Evolutionary conservation across 495 filamentous ascomycete species (phyloP), one percentile per base, ranked within the genome.

Genomic region (Penicillium ucsense): DNA sequence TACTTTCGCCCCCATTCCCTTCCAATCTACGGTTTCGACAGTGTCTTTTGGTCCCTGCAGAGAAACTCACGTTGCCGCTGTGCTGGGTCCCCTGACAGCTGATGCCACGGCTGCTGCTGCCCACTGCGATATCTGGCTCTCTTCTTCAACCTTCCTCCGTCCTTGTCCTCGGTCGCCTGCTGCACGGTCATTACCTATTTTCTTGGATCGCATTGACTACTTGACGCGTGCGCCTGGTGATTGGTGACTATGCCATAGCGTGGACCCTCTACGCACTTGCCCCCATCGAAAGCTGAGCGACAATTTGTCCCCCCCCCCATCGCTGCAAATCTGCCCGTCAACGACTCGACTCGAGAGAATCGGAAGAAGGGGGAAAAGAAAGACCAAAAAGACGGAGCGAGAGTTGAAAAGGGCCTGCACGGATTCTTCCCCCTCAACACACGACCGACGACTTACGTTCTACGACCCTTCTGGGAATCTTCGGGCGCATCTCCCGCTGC

Each of bases 161-260:
- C 20, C 20, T 20, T 20, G 1, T 20, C 20, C 20, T 20, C 39
- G 4, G 10, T 35, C 32, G 11, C 28, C 37, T 49, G 31, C 47
- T 38, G 31, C 45, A 34, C 46, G 32, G 12, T 47, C 40, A 20
- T 47, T 47, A 41, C 35, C 39, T 27, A 20, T 20, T 20, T 20
- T 20, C 20, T 20, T 20, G 20, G 20, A 27, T 46, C n/a, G 11
- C 39, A 28, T 43, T 43, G 27, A 27, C 33, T 45, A 29, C 43
- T 48, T 38, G 39, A 36, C 10, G 28, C 36, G 28, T n/a, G 33
- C 20, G 29, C 32, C 28, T 33, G 8, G 30, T 33, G 31, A 9
- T n/a, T 41, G 35, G 52, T 44, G 62, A 61, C 59, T 39, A 63
- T 65, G 62, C 60, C 41, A 63, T 65, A 65, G 54, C 42, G 49